Conservation (phyloP, 441 rosid species). For the Brassica hybrid region DNA sequence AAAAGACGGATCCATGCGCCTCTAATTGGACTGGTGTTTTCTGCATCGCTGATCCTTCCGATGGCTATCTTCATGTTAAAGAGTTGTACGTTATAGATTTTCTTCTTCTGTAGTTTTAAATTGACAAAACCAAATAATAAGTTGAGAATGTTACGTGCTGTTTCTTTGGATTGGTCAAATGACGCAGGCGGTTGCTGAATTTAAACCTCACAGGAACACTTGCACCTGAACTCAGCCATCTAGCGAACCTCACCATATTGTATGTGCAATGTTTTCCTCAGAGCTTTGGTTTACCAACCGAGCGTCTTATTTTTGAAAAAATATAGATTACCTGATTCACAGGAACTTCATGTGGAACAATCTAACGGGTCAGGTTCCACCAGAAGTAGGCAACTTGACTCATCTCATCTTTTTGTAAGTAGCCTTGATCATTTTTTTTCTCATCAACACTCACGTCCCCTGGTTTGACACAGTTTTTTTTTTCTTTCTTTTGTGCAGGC, state of each 20-base stretch:
- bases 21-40: constrained; percentile 79
- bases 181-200: constrained; percentile 62
- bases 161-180: constrained; percentile 23
- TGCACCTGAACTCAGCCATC: constrained; percentile 67
- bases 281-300: neutral
- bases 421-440: constrained; percentile 18
- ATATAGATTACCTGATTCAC: constrained; percentile 12
- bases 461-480: neutral
- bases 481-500: constrained; percentile 47
- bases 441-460: neutral
- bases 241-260: constrained; percentile 66
- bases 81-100: constrained; percentile 54
- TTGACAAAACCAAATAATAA: neutral
- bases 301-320: neutral
- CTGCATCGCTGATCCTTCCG: constrained; percentile 48
- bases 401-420: constrained; percentile 74
- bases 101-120: neutral
- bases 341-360: constrained; percentile 95
- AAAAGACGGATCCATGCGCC: constrained; percentile 73
- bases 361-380: constrained; percentile 73
- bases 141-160: neutral
- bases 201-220: constrained; percentile 86
- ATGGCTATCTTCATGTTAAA: constrained; percentile 60
- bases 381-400: constrained; percentile 72
- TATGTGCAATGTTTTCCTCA: constrained; percentile 49